A percentile compares a stretch with the other conserved stretches of the same genome.
Evolutionary conservation across 352 stramenopile species (phyloP).

Genomic region (Aphanomyces cochlioides): DNA sequence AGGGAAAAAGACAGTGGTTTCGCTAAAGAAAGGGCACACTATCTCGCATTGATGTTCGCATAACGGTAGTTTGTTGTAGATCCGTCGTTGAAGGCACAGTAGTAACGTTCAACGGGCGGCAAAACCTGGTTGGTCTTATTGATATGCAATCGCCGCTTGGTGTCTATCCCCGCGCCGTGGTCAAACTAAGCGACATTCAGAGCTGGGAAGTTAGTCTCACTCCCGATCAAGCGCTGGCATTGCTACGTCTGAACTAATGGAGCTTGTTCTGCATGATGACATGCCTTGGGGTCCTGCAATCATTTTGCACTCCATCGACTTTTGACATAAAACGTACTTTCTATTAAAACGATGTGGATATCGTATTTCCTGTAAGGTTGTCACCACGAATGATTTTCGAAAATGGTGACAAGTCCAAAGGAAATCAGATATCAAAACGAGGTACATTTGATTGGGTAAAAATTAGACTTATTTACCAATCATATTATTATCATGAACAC

Average conservation of each 20-base stretch:
- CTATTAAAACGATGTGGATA: no score
- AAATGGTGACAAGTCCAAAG: no score
- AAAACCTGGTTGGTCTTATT: conserved; percentile 57
- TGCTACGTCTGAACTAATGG: neutral
- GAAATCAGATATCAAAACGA: no score
- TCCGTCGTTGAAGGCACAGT: conserved; percentile 17
- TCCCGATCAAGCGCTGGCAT: neutral
- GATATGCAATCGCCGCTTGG: conserved; percentile 63
- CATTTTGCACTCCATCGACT: neutral
- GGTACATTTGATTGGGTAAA: no score
- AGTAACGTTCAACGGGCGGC: conserved; percentile 44
- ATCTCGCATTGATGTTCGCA: neutral
- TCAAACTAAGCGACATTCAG: conserved; percentile 53
- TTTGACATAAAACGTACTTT: no score
- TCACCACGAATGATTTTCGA: no score
- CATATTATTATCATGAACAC: no score
- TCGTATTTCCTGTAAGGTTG: no score
- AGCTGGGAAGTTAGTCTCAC: conserved; percentile 39
- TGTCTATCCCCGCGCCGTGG: conserved; percentile 53
- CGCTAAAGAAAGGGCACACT: conserved; percentile 11
- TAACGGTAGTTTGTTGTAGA: neutral
- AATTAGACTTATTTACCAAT: no score
- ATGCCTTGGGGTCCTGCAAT: neutral
- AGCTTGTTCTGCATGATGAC: neutral
- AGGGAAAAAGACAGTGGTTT: neutral